Evolutionary conservation across 305 asterid species (phyloP).

Genomic region (Caryopteris hybrid): DNA sequence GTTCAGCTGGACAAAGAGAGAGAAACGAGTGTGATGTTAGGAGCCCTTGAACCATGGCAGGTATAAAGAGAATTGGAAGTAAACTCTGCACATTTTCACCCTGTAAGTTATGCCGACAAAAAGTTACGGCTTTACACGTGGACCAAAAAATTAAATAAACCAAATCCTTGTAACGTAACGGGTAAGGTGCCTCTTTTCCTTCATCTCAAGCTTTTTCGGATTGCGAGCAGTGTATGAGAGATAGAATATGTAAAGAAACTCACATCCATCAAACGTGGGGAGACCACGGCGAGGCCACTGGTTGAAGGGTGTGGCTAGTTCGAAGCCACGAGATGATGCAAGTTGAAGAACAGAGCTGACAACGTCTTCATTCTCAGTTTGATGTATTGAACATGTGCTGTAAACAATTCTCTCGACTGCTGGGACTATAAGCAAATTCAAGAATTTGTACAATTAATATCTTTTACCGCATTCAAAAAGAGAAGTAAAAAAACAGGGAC

Average conservation of each 20-base stretch:
- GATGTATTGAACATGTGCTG: slow-evolving; percentile 92
- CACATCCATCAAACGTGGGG: slow-evolving; percentile 72
- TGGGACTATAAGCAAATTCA: slow-evolving; percentile 51
- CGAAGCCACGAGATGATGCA: slow-evolving; percentile 72
- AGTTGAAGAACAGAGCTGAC: slow-evolving; percentile 57
- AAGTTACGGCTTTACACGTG: no score
- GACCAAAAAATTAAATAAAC: no score
- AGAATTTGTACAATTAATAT: neutral
- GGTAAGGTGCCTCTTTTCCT: no score
- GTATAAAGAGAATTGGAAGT: no score
- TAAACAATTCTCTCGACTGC: slow-evolving; percentile 81
- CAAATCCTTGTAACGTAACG: no score
- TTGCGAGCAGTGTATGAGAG: no score
- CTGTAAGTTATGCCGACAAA: no score
- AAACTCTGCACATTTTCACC: no score
- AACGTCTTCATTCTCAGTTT: slow-evolving; percentile 84
- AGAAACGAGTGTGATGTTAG: no score
- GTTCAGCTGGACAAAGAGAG: slow-evolving; percentile 43
- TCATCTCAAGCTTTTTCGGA: no score
- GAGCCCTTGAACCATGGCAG: no score
- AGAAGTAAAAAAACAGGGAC: neutral
- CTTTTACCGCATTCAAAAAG: neutral
- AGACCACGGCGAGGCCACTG: slow-evolving; percentile 95
- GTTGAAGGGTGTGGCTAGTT: slow-evolving; percentile 54
- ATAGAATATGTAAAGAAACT: no score